These are phyloP conservation scores for Hypoxylon sp. DNA, from an alignment of 2,329 filamentous ascomycete species.

Conservation along the genomic window DNA sequence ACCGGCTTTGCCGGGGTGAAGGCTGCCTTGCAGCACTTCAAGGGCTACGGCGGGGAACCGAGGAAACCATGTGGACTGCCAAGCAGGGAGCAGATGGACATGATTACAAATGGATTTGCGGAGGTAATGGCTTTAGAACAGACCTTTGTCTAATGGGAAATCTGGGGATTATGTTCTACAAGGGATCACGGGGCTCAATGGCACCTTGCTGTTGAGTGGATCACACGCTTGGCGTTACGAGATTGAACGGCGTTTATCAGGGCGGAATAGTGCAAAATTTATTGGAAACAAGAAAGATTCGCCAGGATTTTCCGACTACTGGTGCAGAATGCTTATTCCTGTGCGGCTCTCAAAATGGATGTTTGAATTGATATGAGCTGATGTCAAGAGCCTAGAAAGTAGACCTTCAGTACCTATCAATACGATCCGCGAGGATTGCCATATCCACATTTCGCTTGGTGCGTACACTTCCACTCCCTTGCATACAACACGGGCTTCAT, in stretches of 20 bases:
- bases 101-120: constrained; percentile 57
- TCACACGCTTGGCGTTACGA: constrained; percentile 43
- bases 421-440: constrained; percentile 33
- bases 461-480: constrained; percentile 20
- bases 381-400: constrained; percentile 31
- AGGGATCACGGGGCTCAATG: constrained; percentile 36
- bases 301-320: constrained; percentile 11
- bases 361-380: constrained; percentile 18
- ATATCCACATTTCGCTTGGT: constrained; percentile 13
- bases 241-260: constrained; percentile 43
- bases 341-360: constrained; percentile 27
- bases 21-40: constrained; percentile 60
- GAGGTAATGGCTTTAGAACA: constrained; percentile 54
- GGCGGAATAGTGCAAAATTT: constrained; percentile 37
- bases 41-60: constrained; percentile 58
- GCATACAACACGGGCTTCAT: constrained; percentile 25
- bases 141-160: constrained; percentile 37
- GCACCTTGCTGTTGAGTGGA: constrained; percentile 26
- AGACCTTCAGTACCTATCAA: constrained; percentile 40
- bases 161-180: constrained; percentile 27
- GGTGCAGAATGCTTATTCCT: constrained; percentile 19
- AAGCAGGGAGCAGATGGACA: constrained; percentile 53
- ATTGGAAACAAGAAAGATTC: constrained; percentile 25
- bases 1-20: constrained; percentile 66
- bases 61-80: constrained; percentile 58